Conservation (phyloP, 129 eudicot genomes). For the Ambrosia trifida region DNA sequence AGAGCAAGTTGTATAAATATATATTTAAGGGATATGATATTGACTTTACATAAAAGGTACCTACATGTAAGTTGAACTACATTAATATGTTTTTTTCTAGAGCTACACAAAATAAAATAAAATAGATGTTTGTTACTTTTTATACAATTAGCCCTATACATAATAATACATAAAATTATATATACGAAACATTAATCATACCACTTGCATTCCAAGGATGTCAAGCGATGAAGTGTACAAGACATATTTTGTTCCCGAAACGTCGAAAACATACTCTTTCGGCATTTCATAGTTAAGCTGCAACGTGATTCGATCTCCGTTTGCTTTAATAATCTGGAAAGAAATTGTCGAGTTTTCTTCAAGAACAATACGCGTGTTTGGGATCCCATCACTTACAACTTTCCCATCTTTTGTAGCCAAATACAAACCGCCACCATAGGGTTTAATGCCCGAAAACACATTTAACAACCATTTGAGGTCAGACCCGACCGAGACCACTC, state of each 20-base stretch:
- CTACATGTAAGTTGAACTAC: too few relatives aligned
- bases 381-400: constrained; percentile 27
- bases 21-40: too few relatives aligned
- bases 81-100: too few relatives aligned
- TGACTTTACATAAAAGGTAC: too few relatives aligned
- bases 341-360: constrained; percentile 26
- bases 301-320: constrained; percentile 26
- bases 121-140: not conserved
- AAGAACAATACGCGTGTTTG: constrained; percentile 36
- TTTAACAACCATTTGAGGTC: constrained; percentile 29
- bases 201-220: constrained; percentile 47
- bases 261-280: constrained; percentile 20
- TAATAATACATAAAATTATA: not conserved
- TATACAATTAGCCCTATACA: not conserved
- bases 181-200: constrained; percentile 18
- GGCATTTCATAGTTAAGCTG: constrained; percentile 22
- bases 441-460: constrained; percentile 23
- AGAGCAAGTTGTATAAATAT: not conserved
- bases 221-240: constrained; percentile 43
- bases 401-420: constrained; percentile 50
- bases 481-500: constrained; percentile 53
- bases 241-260: constrained; percentile 37
- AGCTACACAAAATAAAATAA: too few relatives aligned
- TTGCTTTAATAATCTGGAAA: constrained; percentile 24
- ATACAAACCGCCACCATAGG: constrained; percentile 39